Percentiles rank a stretch among this genome's conserved stretches.
Conservation (phyloP, 306 rosid species). For the Quillaja saponaria region DNA sequence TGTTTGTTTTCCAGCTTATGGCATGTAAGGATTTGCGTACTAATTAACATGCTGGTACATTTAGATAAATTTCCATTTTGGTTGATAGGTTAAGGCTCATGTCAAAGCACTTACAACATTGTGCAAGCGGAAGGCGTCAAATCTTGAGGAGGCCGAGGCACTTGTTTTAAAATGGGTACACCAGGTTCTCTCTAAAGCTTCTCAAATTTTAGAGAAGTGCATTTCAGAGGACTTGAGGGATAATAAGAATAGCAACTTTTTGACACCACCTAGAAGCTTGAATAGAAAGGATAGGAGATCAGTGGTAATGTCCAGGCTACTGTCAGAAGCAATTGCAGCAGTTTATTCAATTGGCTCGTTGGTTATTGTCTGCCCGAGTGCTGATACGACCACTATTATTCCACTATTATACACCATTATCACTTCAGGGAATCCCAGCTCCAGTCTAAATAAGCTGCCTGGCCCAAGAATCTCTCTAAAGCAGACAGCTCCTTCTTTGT, state of each 20-base stretch:
- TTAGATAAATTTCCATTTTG: too few species aligned
- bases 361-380: slow-evolving; percentile 72
- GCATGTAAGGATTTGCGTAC: too few species aligned
- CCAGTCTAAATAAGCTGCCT: slow-evolving; percentile 52
- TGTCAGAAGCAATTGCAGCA: slow-evolving; percentile 66
- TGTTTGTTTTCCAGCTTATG: too few species aligned
- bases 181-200: slow-evolving; percentile 58
- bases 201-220: slow-evolving; percentile 56
- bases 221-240: slow-evolving; percentile 47
- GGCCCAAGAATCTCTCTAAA: slow-evolving; percentile 50
- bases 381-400: slow-evolving; percentile 53
- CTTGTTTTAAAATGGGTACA: slow-evolving; percentile 64
- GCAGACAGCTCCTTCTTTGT: slow-evolving; percentile 70
- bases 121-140: slow-evolving; percentile 78
- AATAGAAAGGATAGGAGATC: slow-evolving; percentile 54
- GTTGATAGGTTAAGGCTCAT: slow-evolving; percentile 82
- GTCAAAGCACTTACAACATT: slow-evolving; percentile 75
- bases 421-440: slow-evolving; percentile 76
- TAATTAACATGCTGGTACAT: too few species aligned
- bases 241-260: slow-evolving; percentile 39
- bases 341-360: slow-evolving; percentile 81
- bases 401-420: slow-evolving; percentile 71
- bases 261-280: slow-evolving; percentile 68
- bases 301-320: slow-evolving; percentile 42
- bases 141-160: slow-evolving; percentile 50